A percentile compares a stretch with the other conserved stretches of the same genome.
Evolutionary conservation across 306 rosid species (phyloP).

Genomic region (Inga oerstediana): DNA sequence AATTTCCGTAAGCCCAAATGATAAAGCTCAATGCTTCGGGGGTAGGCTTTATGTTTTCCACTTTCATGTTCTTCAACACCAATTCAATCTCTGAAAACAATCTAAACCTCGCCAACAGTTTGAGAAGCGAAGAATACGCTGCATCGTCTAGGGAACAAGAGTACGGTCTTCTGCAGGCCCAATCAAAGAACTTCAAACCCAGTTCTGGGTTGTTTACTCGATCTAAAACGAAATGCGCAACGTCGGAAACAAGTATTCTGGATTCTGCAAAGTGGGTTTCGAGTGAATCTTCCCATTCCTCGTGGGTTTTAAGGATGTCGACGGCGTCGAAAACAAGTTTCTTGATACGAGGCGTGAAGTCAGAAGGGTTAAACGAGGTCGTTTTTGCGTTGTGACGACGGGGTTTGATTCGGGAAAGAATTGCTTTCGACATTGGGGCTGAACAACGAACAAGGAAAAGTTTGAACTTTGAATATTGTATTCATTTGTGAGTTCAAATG

Average conservation of each 20-base stretch:
- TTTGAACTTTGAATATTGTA: not conserved
- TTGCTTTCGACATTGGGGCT: slow-evolving; percentile 60
- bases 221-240: slow-evolving; percentile 80
- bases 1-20: slow-evolving; percentile 55
- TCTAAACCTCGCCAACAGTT: slow-evolving; percentile 61
- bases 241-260: slow-evolving; percentile 52
- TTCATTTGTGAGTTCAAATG: slow-evolving; percentile 28
- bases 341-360: slow-evolving; percentile 36
- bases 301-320: slow-evolving; percentile 58
- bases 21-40: slow-evolving; percentile 55
- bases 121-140: slow-evolving; percentile 70
- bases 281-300: slow-evolving; percentile 59
- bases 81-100: slow-evolving; percentile 60
- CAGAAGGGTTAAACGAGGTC: slow-evolving; percentile 22
- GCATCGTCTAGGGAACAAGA: slow-evolving; percentile 46
- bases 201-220: slow-evolving; percentile 53
- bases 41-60: slow-evolving; percentile 47
- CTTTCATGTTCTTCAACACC: slow-evolving; percentile 49
- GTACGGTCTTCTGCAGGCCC: slow-evolving; percentile 61
- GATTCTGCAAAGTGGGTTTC: slow-evolving; percentile 58
- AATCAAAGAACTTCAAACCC: slow-evolving; percentile 72
- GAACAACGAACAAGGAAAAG: not conserved
- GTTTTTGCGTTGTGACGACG: slow-evolving; percentile 37
- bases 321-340: slow-evolving; percentile 49
- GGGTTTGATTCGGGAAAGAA: slow-evolving; percentile 75